A percentile compares a stretch with the other conserved stretches of the same genome.
Evolutionary conservation across 2,329 filamentous ascomycete genomes (phyloP).

Genomic region (Rhinocladiella mackenziei): DNA sequence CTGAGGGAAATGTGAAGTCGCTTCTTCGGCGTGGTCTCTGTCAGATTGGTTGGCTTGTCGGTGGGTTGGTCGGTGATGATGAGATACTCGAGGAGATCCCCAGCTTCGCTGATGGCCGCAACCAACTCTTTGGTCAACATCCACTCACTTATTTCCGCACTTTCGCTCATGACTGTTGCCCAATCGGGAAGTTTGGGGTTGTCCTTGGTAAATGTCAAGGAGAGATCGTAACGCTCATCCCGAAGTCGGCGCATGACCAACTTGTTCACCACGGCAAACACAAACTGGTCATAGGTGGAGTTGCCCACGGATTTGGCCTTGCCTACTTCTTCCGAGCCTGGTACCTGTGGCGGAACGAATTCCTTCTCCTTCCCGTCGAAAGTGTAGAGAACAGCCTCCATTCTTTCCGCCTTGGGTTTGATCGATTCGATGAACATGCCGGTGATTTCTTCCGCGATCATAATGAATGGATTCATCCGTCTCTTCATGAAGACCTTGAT

Average conservation of each 20-base stretch:
- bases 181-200: conserved; percentile 82
- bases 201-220: conserved; percentile 89
- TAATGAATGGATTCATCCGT: conserved; percentile 74
- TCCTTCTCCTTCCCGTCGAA: conserved; percentile 89
- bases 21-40: conserved; percentile 81
- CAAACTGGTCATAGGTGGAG: conserved; percentile 78
- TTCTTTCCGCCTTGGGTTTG: conserved; percentile 62
- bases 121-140: conserved; percentile 84
- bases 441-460: conserved; percentile 63
- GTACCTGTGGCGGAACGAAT: conserved; percentile 62
- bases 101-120: conserved; percentile 71
- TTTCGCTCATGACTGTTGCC: conserved; percentile 95
- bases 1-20: conserved; percentile 73
- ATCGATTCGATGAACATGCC: conserved; percentile 79
- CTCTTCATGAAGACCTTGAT: conserved; percentile 76
- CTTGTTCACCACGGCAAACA: conserved; percentile 95
- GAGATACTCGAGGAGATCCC: conserved; percentile 77
- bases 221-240: conserved; percentile 90
- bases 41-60: conserved; percentile 78
- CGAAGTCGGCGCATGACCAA: conserved; percentile 83
- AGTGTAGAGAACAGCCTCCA: conserved; percentile 75
- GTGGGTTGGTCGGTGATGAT: conserved; percentile 85
- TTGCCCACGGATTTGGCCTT: conserved; percentile 58
- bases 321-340: conserved; percentile 57
- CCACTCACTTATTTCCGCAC: conserved; percentile 84